A percentile compares a stretch with the other conserved stretches of the same genome.
These are phyloP conservation scores for Tetrapisispora arboricola DNA, from an alignment of 805 yeast genomes.

Conservation along the genomic window DNA sequence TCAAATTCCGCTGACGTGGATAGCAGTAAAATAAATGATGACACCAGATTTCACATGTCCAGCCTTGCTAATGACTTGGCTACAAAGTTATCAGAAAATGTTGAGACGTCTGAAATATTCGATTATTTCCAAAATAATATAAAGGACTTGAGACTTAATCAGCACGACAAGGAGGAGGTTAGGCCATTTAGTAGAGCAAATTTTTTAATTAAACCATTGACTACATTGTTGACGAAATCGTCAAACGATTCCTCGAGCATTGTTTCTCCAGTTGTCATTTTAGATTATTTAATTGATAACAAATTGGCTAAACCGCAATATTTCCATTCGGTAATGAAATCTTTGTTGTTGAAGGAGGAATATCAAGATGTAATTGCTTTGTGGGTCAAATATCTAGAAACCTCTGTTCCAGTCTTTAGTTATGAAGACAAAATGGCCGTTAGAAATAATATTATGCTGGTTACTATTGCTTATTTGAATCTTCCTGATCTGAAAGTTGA, in stretches of 20 bases:
- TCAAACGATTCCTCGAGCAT: conserved; percentile 1
- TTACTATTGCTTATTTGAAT: conserved; percentile 20
- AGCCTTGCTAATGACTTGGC: background rate
- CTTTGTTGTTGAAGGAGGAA: conserved; percentile 10
- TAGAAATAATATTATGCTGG: conserved; percentile 13
- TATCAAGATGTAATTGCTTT: conserved; percentile 24
- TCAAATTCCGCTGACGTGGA: background rate
- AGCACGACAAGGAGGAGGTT: background rate
- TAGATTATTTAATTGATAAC: conserved; percentile 16
- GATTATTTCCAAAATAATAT: background rate
- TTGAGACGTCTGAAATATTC: background rate
- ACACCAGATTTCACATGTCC: background rate
- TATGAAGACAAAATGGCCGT: conserved; percentile 9
- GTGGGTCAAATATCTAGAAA: conserved; percentile 25
- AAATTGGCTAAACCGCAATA: conserved; percentile 23
- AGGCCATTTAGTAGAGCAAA: conserved; percentile 7
- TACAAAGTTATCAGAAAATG: background rate
- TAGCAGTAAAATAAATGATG: background rate
- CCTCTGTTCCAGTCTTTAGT: background rate
- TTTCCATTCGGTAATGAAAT: conserved; percentile 19
- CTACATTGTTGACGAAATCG: conserved; percentile 10
- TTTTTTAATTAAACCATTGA: conserved; percentile 14
- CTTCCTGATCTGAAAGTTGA: conserved; percentile 17
- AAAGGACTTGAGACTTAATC: background rate
- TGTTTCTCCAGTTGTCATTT: conserved; percentile 21